Evolutionary conservation across 257 asterid genomes (phyloP).

Genomic region (Nicotiana undulata): DNA sequence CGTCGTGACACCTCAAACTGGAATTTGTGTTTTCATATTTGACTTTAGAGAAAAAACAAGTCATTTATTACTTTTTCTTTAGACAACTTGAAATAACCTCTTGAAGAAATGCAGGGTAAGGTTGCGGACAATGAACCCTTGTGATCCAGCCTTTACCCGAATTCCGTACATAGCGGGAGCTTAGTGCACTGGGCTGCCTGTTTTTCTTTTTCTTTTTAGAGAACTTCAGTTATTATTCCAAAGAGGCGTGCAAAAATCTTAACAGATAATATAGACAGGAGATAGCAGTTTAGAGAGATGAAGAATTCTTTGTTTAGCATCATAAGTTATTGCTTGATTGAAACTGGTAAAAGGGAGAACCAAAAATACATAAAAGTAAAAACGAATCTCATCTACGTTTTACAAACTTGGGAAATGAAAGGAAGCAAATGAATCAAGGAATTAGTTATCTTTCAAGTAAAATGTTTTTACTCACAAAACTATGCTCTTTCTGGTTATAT

Average conservation of each 20-base stretch:
- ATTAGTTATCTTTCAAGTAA: background rate
- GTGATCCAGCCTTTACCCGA: accelerated
- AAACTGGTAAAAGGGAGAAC: background rate
- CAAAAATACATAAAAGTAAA: background rate
- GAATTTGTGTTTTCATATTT: too few species aligned
- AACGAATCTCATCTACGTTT: background rate
- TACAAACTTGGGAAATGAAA: background rate
- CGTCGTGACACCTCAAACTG: too few species aligned
- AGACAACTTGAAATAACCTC: too few species aligned
- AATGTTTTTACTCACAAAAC: background rate
- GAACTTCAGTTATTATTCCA: too few species aligned
- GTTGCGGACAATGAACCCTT: too few species aligned
- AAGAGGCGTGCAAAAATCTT: background rate
- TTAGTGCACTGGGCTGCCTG: too few species aligned
- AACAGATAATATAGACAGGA: background rate
- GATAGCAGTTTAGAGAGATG: background rate
- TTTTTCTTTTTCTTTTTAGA: too few species aligned
- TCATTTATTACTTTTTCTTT: too few species aligned
- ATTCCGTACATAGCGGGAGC: too few species aligned
- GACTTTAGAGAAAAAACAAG: too few species aligned
- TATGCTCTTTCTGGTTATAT: background rate
- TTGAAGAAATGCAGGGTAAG: too few species aligned
- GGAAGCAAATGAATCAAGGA: background rate
- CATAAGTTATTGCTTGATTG: background rate
- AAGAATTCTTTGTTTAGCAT: background rate